Evolutionary conservation across 2,329 filamentous ascomycete genomes (phyloP).

Genomic region (Raffaelea deltoideospora): DNA sequence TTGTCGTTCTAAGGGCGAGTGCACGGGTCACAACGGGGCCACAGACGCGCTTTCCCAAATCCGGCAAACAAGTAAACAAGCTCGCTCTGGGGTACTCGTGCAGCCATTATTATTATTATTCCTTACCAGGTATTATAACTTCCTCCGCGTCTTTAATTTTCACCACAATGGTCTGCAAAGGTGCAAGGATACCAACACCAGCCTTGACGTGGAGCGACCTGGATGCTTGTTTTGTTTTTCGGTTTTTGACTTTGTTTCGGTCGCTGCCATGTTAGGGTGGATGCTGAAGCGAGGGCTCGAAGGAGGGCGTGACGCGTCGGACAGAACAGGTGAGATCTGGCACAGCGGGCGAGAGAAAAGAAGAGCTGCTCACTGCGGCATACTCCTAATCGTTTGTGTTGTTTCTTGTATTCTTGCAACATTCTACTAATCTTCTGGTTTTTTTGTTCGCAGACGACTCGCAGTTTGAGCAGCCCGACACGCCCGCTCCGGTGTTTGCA

Average conservation of each 20-base stretch:
- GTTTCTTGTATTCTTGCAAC: not conserved
- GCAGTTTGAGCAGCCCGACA: conserved; percentile 44
- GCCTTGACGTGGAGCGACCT: no score
- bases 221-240: no score
- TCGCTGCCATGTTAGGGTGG: conserved; percentile 40
- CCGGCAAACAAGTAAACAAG: conserved; percentile 14
- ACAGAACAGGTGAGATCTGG: conserved; percentile 7
- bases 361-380: no score
- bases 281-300: conserved; percentile 34
- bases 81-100: no score
- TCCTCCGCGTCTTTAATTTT: no score
- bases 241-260: no score
- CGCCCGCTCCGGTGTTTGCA: conserved; percentile 51
- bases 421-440: not conserved
- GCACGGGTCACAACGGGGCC: no score
- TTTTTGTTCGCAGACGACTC: conserved; percentile 24
- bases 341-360: no score
- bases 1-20: no score
- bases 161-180: not conserved
- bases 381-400: not conserved
- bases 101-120: no score
- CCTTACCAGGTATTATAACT: not conserved
- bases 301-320: conserved; percentile 9
- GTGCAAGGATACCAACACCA: no score
- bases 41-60: conserved; percentile 10